These are phyloP conservation scores for Citrus hindsii DNA, from an alignment of 345 rosid species.

Conservation along the genomic window DNA sequence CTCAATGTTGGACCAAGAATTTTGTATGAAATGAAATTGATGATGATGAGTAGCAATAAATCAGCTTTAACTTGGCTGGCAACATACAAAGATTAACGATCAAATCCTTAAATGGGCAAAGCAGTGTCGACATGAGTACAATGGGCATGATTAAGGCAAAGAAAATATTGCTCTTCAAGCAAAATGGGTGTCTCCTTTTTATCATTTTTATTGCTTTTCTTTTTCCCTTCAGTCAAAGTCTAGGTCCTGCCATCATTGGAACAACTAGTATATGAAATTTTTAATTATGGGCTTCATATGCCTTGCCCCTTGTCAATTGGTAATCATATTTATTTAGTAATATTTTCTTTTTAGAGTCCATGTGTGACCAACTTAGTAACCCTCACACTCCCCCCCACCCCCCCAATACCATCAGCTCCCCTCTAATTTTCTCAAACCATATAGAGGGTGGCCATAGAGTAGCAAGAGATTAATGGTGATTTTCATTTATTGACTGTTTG, in stretches of 20 bases:
- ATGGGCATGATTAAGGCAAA: conserved; percentile 19
- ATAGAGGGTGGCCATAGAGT: not conserved
- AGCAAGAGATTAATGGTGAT: not conserved
- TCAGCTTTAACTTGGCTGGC: conserved; percentile 3
- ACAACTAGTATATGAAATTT: conserved; percentile 24
- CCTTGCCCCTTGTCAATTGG: not conserved
- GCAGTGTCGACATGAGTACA: conserved; percentile 13
- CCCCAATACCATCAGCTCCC: not conserved
- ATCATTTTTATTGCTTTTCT: conserved; percentile 15
- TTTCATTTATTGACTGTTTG: too few relatives aligned
- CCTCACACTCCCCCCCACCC: too few relatives aligned
- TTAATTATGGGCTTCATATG: conserved; percentile 15
- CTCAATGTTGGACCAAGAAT: not conserved
- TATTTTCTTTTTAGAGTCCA: not conserved
- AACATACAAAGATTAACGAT: conserved; percentile 11
- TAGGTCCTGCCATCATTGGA: conserved; percentile 24
- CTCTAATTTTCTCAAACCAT: not conserved
- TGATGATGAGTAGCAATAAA: conserved; percentile 1
- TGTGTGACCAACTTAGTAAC: not conserved
- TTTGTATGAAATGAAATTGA: conserved; percentile 1
- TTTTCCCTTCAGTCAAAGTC: conserved; percentile 25
- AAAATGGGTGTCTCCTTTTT: not conserved
- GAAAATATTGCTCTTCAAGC: conserved; percentile 26
- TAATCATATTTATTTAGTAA: conserved; percentile 1
- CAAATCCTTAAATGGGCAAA: conserved; percentile 24